Percentiles rank a stretch among this genome's conserved stretches.
Conservation (phyloP, 495 filamentous ascomycete species). For the Annulohypoxylon bovei region DNA sequence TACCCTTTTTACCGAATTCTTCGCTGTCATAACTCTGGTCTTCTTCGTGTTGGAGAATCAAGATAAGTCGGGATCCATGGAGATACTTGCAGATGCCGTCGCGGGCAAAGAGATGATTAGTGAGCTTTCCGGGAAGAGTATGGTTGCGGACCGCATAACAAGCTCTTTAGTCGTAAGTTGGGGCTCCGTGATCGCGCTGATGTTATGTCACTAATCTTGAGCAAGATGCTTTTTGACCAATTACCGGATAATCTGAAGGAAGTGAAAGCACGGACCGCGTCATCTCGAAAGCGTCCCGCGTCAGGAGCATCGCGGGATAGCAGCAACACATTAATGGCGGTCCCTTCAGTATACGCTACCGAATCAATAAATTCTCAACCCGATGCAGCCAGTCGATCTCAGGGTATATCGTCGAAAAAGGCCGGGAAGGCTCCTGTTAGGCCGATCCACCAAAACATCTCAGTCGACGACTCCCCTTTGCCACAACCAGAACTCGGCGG, state of each 20-base stretch:
- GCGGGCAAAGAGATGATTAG: constrained; percentile 84
- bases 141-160: constrained; percentile 88
- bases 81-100: constrained; percentile 83
- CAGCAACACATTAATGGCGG: constrained; percentile 29
- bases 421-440: constrained; percentile 37
- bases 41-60: constrained; percentile 94
- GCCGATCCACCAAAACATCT: constrained; percentile 45
- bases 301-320: constrained; percentile 57
- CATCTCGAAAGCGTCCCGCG: constrained; percentile 67
- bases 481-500: constrained; percentile 35
- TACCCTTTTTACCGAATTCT: constrained; percentile 95
- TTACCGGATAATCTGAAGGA: constrained; percentile 74
- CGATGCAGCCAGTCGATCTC: constrained; percentile 51
- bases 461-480: constrained; percentile 47
- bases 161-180: constrained; percentile 71
- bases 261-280: constrained; percentile 45
- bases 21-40: constrained; percentile 86
- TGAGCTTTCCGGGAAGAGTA: constrained; percentile 79
- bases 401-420: constrained; percentile 39
- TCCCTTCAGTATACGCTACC: constrained; percentile 14
- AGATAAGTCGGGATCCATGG: constrained; percentile 75
- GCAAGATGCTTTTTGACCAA: constrained; percentile 78
- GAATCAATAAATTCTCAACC: constrained; percentile 40
- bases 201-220: constrained; percentile 20
- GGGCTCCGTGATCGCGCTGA: not conserved